A percentile compares a stretch with the other conserved stretches of the same genome.
phyloP scores from a whole-genome alignment of 179 eudicot species.

The Spergularia azorica region DNA sequence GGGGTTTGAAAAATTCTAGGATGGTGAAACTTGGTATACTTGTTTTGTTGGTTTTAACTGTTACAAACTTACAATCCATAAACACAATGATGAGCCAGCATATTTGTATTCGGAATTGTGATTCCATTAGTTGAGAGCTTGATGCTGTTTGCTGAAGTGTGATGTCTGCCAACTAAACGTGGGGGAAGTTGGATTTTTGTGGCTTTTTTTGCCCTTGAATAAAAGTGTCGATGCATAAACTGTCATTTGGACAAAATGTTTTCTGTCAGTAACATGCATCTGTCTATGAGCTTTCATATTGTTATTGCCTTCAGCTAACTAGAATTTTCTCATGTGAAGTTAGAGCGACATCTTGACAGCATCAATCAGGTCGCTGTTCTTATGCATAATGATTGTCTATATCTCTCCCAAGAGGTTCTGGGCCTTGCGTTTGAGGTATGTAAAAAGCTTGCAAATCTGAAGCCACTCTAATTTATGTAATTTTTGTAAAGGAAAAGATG shows the following conservation, averaged over 20 bases:
- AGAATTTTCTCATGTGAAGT: constrained; percentile 52
- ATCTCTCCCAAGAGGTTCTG: constrained; percentile 83
- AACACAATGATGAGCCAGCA: not conserved
- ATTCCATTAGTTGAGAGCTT: not conserved
- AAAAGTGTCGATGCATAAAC: no score
- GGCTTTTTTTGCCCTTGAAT: not conserved
- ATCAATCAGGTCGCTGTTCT: constrained; percentile 89
- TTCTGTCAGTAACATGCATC: not conserved
- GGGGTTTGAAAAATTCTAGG: not conserved
- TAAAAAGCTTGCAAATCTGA: constrained; percentile 5
- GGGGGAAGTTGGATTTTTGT: not conserved
- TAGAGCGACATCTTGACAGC: constrained; percentile 79
- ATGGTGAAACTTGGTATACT: not conserved
- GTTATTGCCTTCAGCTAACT: constrained; percentile 22
- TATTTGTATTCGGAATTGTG: not conserved
- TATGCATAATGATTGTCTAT: constrained; percentile 92
- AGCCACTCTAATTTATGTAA: no score
- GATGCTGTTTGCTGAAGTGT: no score
- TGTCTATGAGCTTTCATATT: not conserved
- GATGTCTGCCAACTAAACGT: no score
- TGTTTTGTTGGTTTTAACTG: not conserved
- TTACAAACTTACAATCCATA: no score
- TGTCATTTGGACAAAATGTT: no score
- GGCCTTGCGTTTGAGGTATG: constrained; percentile 92
- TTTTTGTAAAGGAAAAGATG: not conserved